A percentile compares a stretch with the other conserved stretches of the same genome.
These are phyloP conservation scores for Serendipita sp. DNA, from an alignment of 768 basidiomycete species.

Conservation along the genomic window DNA sequence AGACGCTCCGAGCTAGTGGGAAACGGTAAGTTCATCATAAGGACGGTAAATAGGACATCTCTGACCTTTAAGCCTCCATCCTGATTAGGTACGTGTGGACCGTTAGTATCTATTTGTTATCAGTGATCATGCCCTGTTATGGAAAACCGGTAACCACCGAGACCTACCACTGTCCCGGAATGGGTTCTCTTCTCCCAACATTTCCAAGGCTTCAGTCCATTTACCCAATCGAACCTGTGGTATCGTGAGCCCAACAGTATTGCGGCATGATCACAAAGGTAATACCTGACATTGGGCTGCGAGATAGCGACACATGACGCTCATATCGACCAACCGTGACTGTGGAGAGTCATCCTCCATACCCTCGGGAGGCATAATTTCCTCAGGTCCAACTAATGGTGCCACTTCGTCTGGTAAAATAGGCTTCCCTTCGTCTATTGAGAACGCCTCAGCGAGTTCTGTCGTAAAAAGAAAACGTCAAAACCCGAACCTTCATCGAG, in stretches of 20 bases:
- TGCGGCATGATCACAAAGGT: slow-evolving; percentile 11
- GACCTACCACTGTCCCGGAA: slow-evolving; percentile 52
- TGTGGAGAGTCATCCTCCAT: neutral
- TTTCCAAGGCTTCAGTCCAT: slow-evolving; percentile 80
- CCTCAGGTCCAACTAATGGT: slow-evolving; percentile 42
- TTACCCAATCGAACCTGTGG: slow-evolving; percentile 66
- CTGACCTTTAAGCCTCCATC: slow-evolving; percentile 90
- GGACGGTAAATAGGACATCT: neutral
- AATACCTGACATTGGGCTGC: slow-evolving; percentile 84
- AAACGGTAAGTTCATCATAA: neutral
- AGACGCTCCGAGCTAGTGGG: slow-evolving; percentile 74
- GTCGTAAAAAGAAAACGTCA: too few species aligned
- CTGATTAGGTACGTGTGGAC: slow-evolving; percentile 55
- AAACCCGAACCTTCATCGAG: neutral
- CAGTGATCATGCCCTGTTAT: slow-evolving; percentile 11
- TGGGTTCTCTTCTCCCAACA: slow-evolving; percentile 86
- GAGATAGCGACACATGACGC: slow-evolving; percentile 87
- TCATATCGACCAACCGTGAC: slow-evolving; percentile 79
- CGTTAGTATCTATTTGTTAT: slow-evolving; percentile 34
- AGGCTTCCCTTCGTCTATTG: neutral
- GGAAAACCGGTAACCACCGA: slow-evolving; percentile 15
- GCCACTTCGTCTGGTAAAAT: slow-evolving; percentile 32
- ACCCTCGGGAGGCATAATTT: slow-evolving; percentile 22
- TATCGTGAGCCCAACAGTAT: neutral
- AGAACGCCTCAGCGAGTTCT: too few species aligned